These are phyloP conservation scores for Chrysoporthe puriensis DNA, from an alignment of 2,329 filamentous ascomycete species.

Conservation along the genomic window DNA sequence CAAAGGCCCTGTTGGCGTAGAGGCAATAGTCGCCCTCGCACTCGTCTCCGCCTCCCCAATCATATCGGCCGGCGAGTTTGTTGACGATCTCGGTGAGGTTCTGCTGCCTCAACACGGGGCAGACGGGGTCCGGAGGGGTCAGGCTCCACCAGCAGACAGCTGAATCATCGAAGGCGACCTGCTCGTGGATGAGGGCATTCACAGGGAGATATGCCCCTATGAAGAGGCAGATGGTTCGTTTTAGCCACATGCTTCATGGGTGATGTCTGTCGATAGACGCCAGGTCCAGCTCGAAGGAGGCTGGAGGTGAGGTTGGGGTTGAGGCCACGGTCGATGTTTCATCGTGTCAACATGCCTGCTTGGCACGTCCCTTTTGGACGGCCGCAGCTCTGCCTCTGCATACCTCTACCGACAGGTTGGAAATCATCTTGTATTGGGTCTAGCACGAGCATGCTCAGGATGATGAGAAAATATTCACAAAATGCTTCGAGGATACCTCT, in stretches of 20 bases:
- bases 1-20: conserved; percentile 30
- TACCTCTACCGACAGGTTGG: too few relatives aligned
- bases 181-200: conserved; percentile 22
- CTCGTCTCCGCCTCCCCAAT: conserved; percentile 30
- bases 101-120: conserved; percentile 34
- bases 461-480: too few relatives aligned
- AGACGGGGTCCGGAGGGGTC: conserved; percentile 22
- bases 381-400: neutral
- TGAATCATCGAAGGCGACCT: conserved; percentile 26
- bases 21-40: conserved; percentile 33
- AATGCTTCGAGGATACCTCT: too few relatives aligned
- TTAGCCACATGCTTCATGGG: conserved; percentile 6
- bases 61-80: conserved; percentile 37
- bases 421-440: too few relatives aligned
- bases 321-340: conserved; percentile 5
- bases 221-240: neutral
- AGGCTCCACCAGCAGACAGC: conserved; percentile 28
- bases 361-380: neutral
- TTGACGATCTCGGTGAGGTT: conserved; percentile 48
- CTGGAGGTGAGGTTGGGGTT: neutral
- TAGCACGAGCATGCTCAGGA: too few relatives aligned
- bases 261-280: neutral
- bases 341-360: neutral
- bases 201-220: neutral
- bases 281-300: neutral